Base-by-base conservation (phyloP, 2,329 filamentous ascomycete genomes). In the Phyllosticta citribraziliensis region DNA sequence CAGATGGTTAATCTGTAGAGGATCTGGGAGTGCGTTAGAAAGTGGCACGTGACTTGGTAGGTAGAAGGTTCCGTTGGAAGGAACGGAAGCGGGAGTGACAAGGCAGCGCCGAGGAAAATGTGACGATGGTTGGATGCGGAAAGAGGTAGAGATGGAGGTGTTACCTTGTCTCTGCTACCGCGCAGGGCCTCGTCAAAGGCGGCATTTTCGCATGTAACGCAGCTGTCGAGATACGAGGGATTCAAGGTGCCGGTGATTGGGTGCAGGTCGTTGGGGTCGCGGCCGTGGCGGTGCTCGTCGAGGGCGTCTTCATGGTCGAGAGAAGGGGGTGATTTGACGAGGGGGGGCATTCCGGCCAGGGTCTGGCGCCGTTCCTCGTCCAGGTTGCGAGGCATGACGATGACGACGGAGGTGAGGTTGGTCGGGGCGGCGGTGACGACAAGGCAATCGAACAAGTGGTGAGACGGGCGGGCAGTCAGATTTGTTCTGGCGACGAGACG, bases 191-290 rank as follows among this genome's bases (percentile, higher is more conserved):
- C 78, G 27, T 84, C 82, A 67, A 87, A 86, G 9, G 80, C 73
- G 35, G 75, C 80, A 60, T 81, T 76, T 70, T 87, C 84, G 19
- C 87, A 78, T 63, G 74, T 73, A 64, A 82, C 75, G 70, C 84
- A 86, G 66, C 82, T 84, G 33, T 87, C 84, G 56, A 87, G 71
- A 67, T 91, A 86, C 25, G 81, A 82, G 55, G 82, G 73, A 51
- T 84, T 89, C 57, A 97, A 80, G 27, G 88, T 83, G 58, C 89
- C 84, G n/a, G 88, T 82, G 68, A 88, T 88, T 25, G 90, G 85
- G 68, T 89, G 83, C 68, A 90, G 83, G 57, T 83, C 79, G 67
- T 87, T 85, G 52, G 14, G 40, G n/a, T 47, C 52, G 52, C 20
- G 20, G 52, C 20, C 52, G 19, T 53, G 52, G 20, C 11, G 20